Percentiles rank a stretch among this genome's conserved stretches.
phyloP scores from a whole-genome alignment of 352 stramenopile species.

The Phytophthora parvispora region DNA sequence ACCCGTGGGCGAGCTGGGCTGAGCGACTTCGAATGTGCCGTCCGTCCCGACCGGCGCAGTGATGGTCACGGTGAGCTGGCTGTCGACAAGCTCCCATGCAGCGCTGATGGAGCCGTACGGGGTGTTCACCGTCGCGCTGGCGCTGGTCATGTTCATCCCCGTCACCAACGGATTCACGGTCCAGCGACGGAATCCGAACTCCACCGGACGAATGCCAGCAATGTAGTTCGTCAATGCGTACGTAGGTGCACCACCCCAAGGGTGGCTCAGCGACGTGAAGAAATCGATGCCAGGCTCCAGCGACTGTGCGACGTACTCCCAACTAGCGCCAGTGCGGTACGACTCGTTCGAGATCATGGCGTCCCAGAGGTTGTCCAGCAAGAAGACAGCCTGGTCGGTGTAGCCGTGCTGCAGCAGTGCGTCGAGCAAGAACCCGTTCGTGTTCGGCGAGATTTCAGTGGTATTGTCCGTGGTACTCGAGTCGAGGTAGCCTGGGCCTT shows the following conservation, averaged over 20 bases:
- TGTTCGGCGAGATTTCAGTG: slow-evolving; percentile 38
- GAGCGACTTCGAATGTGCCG: slow-evolving; percentile 25
- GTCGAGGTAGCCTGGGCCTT: slow-evolving; percentile 33
- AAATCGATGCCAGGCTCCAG: slow-evolving; percentile 25
- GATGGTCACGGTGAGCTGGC: slow-evolving; percentile 8
- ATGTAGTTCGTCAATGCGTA: slow-evolving; percentile 42
- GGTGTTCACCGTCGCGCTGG: slow-evolving; percentile 22
- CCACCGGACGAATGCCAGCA: slow-evolving; percentile 25
- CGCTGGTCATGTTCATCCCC: slow-evolving; percentile 24
- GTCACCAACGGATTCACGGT: slow-evolving; percentile 31
- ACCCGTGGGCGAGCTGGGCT: slow-evolving; percentile 14
- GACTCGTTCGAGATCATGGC: slow-evolving; percentile 41
- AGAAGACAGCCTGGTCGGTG: slow-evolving; percentile 26
- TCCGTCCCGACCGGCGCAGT: slow-evolving; percentile 17
- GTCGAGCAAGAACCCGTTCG: slow-evolving; percentile 40
- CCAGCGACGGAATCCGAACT: slow-evolving; percentile 35
- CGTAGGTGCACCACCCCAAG: slow-evolving; percentile 31
- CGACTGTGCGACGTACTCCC: slow-evolving; percentile 36
- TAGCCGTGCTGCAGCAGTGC: slow-evolving; percentile 29
- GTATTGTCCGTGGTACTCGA: slow-evolving; percentile 18
- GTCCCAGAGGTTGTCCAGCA: slow-evolving; percentile 44
- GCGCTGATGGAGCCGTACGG: slow-evolving; percentile 12
- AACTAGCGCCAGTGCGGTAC: slow-evolving; percentile 23
- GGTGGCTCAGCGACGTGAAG: slow-evolving; percentile 38
- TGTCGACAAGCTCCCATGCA: neutral